Evolutionary conservation across 345 rosid species (phyloP).

Genomic region (Gossypium australe): DNA sequence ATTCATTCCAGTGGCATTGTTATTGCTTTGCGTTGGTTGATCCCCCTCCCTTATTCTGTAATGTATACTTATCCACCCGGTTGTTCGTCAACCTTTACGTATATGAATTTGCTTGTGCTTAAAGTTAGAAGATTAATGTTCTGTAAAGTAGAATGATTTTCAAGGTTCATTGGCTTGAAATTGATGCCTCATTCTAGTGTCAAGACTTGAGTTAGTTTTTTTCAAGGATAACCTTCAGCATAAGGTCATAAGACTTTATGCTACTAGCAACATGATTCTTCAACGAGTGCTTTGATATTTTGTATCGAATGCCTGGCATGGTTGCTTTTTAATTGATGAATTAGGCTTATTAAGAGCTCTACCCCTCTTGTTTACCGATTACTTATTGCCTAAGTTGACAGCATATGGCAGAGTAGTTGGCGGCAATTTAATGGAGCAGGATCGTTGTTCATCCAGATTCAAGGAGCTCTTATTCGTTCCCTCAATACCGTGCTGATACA

Average conservation of each 20-base stretch:
- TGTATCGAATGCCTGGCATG: too few relatives aligned
- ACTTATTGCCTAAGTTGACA: conserved; percentile 20
- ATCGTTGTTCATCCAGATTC: conserved; percentile 30
- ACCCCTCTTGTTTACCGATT: conserved; percentile 1
- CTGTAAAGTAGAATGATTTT: neutral
- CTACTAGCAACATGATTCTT: too few relatives aligned
- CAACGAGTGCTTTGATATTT: neutral
- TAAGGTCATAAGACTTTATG: too few relatives aligned
- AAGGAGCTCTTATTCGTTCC: conserved; percentile 33
- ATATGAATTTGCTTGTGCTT: neutral
- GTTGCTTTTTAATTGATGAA: neutral
- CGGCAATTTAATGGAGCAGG: conserved; percentile 12
- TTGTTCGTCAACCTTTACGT: neutral
- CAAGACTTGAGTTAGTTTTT: too few relatives aligned
- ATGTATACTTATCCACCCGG: neutral
- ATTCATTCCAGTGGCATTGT: neutral
- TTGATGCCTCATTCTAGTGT: neutral
- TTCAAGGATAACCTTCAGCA: too few relatives aligned
- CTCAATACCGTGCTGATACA: conserved; percentile 28
- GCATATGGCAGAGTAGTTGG: conserved; percentile 36
- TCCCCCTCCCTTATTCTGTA: neutral
- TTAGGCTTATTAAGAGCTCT: conserved; percentile 3
- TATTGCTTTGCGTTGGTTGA: neutral
- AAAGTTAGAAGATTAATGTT: neutral
- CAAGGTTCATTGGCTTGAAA: neutral